Percentiles rank a stretch among this genome's conserved stretches.
Evolutionary conservation across 495 filamentous ascomycete species (phyloP).

Genomic region (Lophium mytilinum): DNA sequence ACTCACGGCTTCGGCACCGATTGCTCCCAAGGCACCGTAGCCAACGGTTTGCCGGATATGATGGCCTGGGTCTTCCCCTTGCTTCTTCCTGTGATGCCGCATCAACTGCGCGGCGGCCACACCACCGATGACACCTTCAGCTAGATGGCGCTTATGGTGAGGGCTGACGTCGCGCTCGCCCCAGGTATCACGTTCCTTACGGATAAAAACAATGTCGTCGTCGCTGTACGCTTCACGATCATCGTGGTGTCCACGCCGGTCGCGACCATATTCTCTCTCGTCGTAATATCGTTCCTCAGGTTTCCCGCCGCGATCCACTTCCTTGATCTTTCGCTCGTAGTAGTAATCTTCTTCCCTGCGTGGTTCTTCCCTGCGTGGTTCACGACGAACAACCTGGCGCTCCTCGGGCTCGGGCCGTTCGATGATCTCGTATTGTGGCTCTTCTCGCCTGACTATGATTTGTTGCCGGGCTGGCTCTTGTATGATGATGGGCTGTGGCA

Average conservation of each 20-base stretch:
- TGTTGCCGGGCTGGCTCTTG: slow-evolving; percentile 59
- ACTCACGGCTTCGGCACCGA: slow-evolving; percentile 70
- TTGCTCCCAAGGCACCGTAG: slow-evolving; percentile 71
- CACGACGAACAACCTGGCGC: slow-evolving; percentile 38
- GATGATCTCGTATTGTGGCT: slow-evolving; percentile 61
- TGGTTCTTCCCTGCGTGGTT: slow-evolving; percentile 30
- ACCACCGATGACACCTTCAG: slow-evolving; percentile 76
- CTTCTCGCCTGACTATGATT: slow-evolving; percentile 51
- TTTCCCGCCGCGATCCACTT: slow-evolving; percentile 33
- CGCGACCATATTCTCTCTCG: slow-evolving; percentile 43
- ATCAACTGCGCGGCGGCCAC: slow-evolving; percentile 68
- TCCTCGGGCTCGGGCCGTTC: slow-evolving; percentile 50
- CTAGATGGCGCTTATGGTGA: slow-evolving; percentile 71
- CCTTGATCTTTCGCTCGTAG: slow-evolving; percentile 52
- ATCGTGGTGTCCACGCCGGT: slow-evolving; percentile 36
- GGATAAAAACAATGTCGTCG: slow-evolving; percentile 55
- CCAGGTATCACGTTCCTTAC: slow-evolving; percentile 37
- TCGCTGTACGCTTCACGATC: slow-evolving; percentile 44
- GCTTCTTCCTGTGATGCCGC: slow-evolving; percentile 55
- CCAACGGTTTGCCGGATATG: slow-evolving; percentile 68
- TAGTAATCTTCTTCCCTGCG: slow-evolving; percentile 54
- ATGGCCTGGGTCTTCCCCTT: slow-evolving; percentile 51
- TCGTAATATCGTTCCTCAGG: slow-evolving; percentile 39
- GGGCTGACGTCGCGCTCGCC: slow-evolving; percentile 47
- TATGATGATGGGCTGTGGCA: slow-evolving; percentile 62